phyloP scores from a whole-genome alignment of 441 rosid species.

The Adansonia gregorii region DNA sequence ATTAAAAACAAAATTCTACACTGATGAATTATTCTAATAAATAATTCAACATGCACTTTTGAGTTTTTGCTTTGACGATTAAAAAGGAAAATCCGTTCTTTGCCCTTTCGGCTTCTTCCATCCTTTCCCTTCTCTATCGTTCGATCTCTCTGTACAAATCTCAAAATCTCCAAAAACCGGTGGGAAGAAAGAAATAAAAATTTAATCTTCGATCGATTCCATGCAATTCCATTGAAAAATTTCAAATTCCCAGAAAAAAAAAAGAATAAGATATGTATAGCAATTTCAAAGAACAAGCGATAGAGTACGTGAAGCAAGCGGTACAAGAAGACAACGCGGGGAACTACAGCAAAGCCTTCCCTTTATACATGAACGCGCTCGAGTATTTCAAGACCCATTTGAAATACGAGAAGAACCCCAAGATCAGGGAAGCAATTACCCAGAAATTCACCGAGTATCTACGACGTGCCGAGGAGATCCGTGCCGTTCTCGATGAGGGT shows the following conservation, averaged over 20 bases:
- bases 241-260: not conserved
- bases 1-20: not conserved
- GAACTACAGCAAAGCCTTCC: constrained; percentile 90
- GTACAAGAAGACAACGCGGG: constrained; percentile 92
- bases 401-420: constrained; percentile 96
- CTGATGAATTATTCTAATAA: not conserved
- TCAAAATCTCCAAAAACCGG: not conserved
- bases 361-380: constrained; percentile 92
- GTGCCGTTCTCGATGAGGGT: constrained; percentile 93
- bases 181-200: not conserved
- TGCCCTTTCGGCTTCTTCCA: not conserved
- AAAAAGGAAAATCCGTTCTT: not conserved
- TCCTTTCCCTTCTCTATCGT: not conserved
- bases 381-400: constrained; percentile 97
- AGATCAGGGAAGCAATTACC: constrained; percentile 88
- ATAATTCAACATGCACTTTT: constrained; percentile 18
- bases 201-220: constrained; percentile 14
- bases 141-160: not conserved
- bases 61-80: not conserved
- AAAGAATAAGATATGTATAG: constrained; percentile 62
- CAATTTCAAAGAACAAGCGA: constrained; percentile 98
- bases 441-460: constrained; percentile 94
- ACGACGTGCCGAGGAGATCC: constrained; percentile 97
- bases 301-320: constrained; percentile 96
- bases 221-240: constrained; percentile 28